Conservation (phyloP, 129 eudicot species). For the Erigeron canadensis region DNA sequence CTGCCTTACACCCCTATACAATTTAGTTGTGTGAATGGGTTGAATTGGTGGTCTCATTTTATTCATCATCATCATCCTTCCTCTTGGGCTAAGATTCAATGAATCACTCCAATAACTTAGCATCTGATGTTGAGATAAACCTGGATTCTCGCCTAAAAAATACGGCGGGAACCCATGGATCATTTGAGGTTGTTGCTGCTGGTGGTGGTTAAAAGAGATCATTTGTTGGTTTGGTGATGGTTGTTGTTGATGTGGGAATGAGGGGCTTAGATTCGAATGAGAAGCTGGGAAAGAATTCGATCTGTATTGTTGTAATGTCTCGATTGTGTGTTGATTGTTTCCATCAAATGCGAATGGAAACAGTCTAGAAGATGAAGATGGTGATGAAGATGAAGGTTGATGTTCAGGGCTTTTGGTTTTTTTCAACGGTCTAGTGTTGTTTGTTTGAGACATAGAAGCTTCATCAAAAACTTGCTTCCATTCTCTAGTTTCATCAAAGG, state of each 20-base stretch:
- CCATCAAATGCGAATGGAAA: constrained; percentile 69
- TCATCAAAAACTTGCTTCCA: constrained; percentile 82
- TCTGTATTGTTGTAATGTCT: constrained; percentile 32
- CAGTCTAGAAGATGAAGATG: constrained; percentile 39
- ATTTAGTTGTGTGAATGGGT: constrained; percentile 56
- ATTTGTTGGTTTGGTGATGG: constrained; percentile 46
- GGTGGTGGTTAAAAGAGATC: constrained; percentile 64
- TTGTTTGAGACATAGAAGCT: constrained; percentile 51
- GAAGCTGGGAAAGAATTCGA: constrained; percentile 10
- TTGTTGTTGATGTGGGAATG: constrained; percentile 22
- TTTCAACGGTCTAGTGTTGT: constrained; percentile 53
- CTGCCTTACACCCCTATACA: constrained; percentile 88
- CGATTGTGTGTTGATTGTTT: constrained; percentile 42
- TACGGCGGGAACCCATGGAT: constrained; percentile 63
- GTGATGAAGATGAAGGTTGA: constrained; percentile 34
- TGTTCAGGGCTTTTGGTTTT: constrained; percentile 64
- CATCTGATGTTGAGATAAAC: constrained; percentile 51
- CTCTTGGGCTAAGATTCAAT: constrained; percentile 73
- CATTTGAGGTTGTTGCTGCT: constrained; percentile 27
- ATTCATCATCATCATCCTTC: constrained; percentile 79
- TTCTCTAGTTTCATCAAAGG: constrained; percentile 49
- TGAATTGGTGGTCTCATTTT: constrained; percentile 47
- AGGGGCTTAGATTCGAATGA: neutral
- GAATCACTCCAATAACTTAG: constrained; percentile 72
- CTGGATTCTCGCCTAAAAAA: constrained; percentile 52